Evolutionary conservation across 768 basidiomycete genomes (phyloP), one percentile per base, ranked within the genome.

Genomic region (Boletus rubroflammeus): DNA sequence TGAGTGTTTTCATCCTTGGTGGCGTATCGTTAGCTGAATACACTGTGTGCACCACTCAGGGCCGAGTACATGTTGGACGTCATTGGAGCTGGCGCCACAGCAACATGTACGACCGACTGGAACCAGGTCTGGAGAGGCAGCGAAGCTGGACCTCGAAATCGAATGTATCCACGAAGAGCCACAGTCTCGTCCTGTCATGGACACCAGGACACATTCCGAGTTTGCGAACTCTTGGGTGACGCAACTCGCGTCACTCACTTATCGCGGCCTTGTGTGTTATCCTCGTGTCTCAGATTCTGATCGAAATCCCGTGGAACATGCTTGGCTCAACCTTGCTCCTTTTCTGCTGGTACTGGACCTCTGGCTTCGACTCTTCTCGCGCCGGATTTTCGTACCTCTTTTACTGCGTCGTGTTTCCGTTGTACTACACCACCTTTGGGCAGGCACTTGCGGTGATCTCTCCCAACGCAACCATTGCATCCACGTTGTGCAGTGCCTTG

Each of bases 31-130:
- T 8, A 13, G 5, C n/a, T 51, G 5, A 58, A 39, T 3, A 8
- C 6, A 6, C 3, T 0, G n/a, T 50, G 6, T 42, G 9, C n/a
- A 14, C 3, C 21, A n/a, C 35, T 9, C 54, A 78, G 76, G 14
- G 77, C 77, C 0, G 77, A 78, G 57, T 78, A 75, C 62, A 75
- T 78, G 63, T 69, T 84, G 31, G 75, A 79, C 40, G 77, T 75
- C 25, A 83, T 83, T 38, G 84, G 82, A 19, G 81, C 83, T 6
- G 83, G 83, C 5, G 76, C 77, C 5, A 78, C 80, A 0, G 74
- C 77, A 5, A 68, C 72, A 10, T 73, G 70, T 6, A 52, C 62
- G 10, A 64, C 66, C 19, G 76, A 85, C 60, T 86, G 84, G 82
- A 67, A 78, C 47, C 64, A 74, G 11, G 54, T 71, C 1, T 85